phyloP scores from a whole-genome alignment of 345 rosid species.

The Schrenkiella parvula region DNA sequence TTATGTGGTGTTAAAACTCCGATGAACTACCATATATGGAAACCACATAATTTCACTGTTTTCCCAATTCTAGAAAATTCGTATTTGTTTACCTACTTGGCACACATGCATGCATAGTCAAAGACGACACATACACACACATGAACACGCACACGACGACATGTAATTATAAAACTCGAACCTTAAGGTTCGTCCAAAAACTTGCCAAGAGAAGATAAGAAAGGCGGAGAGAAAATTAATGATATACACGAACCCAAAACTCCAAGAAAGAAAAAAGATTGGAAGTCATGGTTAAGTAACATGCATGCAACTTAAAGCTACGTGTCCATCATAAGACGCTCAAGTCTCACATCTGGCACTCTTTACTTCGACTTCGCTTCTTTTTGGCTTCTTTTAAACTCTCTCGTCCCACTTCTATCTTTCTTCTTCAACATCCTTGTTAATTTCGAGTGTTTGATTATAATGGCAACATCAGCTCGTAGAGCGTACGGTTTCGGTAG shows the following conservation, averaged over 20 bases:
- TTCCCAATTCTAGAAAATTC: neutral
- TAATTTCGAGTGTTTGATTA: neutral
- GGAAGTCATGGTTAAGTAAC: slow-evolving; percentile 17
- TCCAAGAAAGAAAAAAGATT: neutral
- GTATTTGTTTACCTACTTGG: slow-evolving; percentile 18
- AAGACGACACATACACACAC: neutral
- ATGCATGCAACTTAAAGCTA: slow-evolving; percentile 28
- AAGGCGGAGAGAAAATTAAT: neutral
- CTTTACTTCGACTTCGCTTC: slow-evolving; percentile 11
- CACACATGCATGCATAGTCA: slow-evolving; percentile 25
- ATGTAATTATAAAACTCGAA: neutral
- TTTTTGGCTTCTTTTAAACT: slow-evolving; percentile 30
- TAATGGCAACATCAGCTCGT: slow-evolving; percentile 38
- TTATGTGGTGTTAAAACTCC: neutral
- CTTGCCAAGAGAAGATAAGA: slow-evolving; percentile 18
- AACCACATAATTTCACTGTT: neutral
- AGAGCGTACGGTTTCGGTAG: slow-evolving; percentile 36
- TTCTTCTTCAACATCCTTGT: neutral
- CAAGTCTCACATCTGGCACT: slow-evolving; percentile 31
- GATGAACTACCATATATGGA: neutral
- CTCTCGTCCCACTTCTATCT: neutral
- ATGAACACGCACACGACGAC: neutral
- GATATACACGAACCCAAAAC: slow-evolving; percentile 7
- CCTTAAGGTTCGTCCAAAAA: slow-evolving; percentile 19
- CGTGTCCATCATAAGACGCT: slow-evolving; percentile 31